Base-by-base conservation (phyloP, 257 asterid species). In the Przewalskia tangutica region DNA sequence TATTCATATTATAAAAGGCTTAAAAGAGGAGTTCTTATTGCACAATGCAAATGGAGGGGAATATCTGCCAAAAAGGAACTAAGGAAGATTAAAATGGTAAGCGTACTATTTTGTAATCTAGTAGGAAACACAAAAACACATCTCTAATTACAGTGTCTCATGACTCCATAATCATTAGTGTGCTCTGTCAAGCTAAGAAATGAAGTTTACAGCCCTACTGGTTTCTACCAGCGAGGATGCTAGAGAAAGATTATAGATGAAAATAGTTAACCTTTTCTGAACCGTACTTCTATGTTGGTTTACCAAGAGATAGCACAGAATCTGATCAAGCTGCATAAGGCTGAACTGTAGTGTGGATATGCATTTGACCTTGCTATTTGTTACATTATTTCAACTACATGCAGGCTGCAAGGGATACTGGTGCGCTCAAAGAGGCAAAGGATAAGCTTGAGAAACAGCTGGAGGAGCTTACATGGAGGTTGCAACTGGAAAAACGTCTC, bases 351-450 rank as follows among this genome's bases (percentile, higher is more conserved):
- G 77, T n/a, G 55, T 68, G 55, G 36, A 68, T 68, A 68, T 68
- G 77, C 55, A 8, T 68, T 68, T 42, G 17, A 68, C 77, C 55
- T 2, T 5, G 77, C 77, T 40, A 66, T n/a, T 7, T 66, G 51
- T 17, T 20, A 38, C 27, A 3, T 7, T 38, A 14, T 64, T 54
- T 51, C 81, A n/a, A 75, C 42, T 70, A 56, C 84, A 27, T 89
- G 84, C 91, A 95, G 98, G 98, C 97, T 89, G 98, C 99, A 55
- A 92, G 97, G 86, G 99, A 95, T 75, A 95, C 99, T 23, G 99
- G 99, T 86, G 98, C 97, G 44, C 95, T 95, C 85, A 94, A 92
- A 91, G 98, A 95, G 91, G 99, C 99, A 77, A 95, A 95, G 90
- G 98, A 95, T 87, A 95, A 95, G 93, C 97, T 95, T 82, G 98